Conservation (phyloP, 441 rosid genomes). For the Populus trichocarpa region DNA sequence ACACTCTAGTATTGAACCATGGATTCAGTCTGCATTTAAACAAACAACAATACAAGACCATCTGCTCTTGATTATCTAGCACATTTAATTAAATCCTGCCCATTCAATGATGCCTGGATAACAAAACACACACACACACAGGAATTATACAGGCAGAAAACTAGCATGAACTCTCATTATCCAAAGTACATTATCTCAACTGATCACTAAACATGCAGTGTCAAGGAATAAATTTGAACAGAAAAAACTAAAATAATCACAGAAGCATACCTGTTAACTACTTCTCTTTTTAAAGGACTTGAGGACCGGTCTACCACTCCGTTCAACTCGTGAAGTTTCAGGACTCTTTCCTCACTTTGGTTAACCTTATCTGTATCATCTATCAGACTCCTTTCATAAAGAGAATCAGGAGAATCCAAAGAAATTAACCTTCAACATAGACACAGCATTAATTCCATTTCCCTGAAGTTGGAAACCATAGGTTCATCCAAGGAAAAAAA, state of each 20-base stretch:
- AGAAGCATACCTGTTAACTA: slow-evolving; percentile 42
- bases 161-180: not conserved
- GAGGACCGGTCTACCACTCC: slow-evolving; percentile 34
- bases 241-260: not conserved
- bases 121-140: not conserved
- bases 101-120: not conserved
- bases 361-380: slow-evolving; percentile 28
- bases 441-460: slow-evolving; percentile 16
- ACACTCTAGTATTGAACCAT: not conserved
- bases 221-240: not conserved
- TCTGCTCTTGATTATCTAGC: not conserved
- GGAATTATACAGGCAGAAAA: not conserved
- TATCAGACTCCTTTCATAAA: slow-evolving; percentile 22
- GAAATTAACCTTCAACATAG: slow-evolving; percentile 23
- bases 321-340: slow-evolving; percentile 37
- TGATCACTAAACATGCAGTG: not conserved
- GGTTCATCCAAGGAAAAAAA: not conserved
- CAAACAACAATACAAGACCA: not conserved
- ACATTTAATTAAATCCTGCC: not conserved
- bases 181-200: not conserved
- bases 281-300: slow-evolving; percentile 47
- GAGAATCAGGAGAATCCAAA: slow-evolving; percentile 28
- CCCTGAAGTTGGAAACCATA: not conserved
- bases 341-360: slow-evolving; percentile 35
- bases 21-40: not conserved